These are phyloP conservation scores for Cryptosporidium viatorum DNA, from an alignment of 169 alveolate genomes.

Conservation along the genomic window DNA sequence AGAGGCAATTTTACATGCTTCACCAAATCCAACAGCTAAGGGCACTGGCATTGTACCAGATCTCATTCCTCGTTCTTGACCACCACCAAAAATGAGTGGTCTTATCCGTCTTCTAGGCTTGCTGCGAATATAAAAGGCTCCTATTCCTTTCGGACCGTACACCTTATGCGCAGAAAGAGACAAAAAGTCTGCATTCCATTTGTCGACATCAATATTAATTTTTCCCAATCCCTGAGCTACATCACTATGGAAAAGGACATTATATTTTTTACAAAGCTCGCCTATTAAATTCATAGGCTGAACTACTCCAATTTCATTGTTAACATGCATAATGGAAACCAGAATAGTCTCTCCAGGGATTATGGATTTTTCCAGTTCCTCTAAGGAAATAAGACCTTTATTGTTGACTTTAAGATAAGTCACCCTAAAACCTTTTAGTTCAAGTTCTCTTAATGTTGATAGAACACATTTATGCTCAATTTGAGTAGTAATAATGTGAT, in stretches of 20 bases:
- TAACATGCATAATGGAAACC: conserved; percentile 93
- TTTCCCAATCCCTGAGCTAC: conserved; percentile 95
- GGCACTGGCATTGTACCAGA: conserved; percentile 95
- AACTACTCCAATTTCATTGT: conserved; percentile 98
- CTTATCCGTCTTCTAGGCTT: conserved; percentile 94
- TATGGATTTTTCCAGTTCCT: conserved; percentile 90
- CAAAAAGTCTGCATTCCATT: conserved; percentile 91
- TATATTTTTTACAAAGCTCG: conserved; percentile 90
- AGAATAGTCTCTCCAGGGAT: conserved; percentile 92
- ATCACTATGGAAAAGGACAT: conserved; percentile 95
- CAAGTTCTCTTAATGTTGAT: conserved; percentile 90
- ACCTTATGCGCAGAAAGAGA: conserved; percentile 97
- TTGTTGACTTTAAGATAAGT: conserved; percentile 93
- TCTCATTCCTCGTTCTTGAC: conserved; percentile 98
- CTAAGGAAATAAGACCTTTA: conserved; percentile 90
- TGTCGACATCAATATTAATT: conserved; percentile 92
- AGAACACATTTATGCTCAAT: conserved; percentile 98
- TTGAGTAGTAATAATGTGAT: conserved; percentile 96
- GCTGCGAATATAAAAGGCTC: conserved; percentile 95
- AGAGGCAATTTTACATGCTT: conserved; percentile 92
- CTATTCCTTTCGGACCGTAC: conserved; percentile 99
- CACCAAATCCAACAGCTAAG: conserved; percentile 96
- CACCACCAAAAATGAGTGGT: conserved; percentile 98
- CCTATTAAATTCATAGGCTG: conserved; percentile 95
- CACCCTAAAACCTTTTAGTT: conserved; percentile 91